Evolutionary conservation across 306 rosid species (phyloP).

Genomic region (Pterocarpus santalinus): DNA sequence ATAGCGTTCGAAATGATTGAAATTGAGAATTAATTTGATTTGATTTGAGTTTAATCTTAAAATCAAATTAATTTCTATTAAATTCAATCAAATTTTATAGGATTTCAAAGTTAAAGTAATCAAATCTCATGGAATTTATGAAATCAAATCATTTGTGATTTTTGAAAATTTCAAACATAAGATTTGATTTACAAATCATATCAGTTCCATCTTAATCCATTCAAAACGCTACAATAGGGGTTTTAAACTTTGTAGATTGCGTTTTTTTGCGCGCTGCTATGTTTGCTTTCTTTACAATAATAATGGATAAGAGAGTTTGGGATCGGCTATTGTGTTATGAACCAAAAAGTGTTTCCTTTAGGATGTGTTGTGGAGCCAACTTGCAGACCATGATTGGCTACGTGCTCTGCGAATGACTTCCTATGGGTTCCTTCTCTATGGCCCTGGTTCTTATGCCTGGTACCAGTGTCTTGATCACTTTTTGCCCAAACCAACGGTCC

Average conservation of each 20-base stretch:
- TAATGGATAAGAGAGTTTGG: constrained; percentile 20
- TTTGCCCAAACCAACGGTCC: constrained; percentile 67
- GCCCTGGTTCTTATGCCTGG: constrained; percentile 98
- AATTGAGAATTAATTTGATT: too few species aligned
- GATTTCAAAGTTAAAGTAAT: too few species aligned
- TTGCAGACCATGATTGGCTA: constrained; percentile 84
- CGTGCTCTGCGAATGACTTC: constrained; percentile 92
- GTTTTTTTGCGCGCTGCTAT: constrained; percentile 10
- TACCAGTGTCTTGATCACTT: constrained; percentile 78
- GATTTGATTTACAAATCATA: too few species aligned
- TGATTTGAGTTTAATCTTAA: too few species aligned
- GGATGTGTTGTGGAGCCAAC: constrained; percentile 64
- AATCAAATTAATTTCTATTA: too few species aligned
- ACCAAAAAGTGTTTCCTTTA: constrained; percentile 44
- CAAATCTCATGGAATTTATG: too few species aligned
- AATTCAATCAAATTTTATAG: too few species aligned
- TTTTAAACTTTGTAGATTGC: neutral
- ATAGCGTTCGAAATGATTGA: too few species aligned
- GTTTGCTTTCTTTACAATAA: constrained; percentile 1
- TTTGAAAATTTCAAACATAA: too few species aligned
- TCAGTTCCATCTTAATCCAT: too few species aligned
- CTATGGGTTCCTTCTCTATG: constrained; percentile 88
- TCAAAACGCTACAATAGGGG: too few species aligned
- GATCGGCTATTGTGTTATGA: constrained; percentile 13
- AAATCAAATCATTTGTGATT: too few species aligned